Base-by-base conservation (phyloP, 192 early-diverging fungal genomes). In the Coemansia erecta region DNA sequence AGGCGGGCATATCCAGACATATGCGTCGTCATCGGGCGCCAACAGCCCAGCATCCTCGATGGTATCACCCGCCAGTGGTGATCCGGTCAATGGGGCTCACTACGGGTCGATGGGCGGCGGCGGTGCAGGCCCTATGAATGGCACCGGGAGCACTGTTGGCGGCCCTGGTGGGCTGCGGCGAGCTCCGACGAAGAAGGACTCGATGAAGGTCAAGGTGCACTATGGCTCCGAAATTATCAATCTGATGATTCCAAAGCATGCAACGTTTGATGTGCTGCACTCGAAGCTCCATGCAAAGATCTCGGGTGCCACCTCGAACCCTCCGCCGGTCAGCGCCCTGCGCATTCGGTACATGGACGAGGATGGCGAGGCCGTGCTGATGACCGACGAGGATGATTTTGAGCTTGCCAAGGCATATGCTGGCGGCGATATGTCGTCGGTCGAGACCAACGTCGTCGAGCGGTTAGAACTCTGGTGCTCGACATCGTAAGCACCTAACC, bases 301-400 rank as follows among this genome's bases (percentile, higher is more conserved):
- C 24, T 39, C 61, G 2, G 52, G 24, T n/a, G 61, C 63, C 0
- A 50, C 51, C 6, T 43, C 54, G 18, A 43, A 24, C 14, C 48
- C 15, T 51, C 50, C 22, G 42, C 35, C 45, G 33, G 64, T 64
- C 44, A 63, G 53, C 43, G 62, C 65, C 1, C 59, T 93, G 50
- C 77, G 81, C 23, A 68, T 97, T 24, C 85, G 88, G 61, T 97
- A 94, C 69, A 85, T 85, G 69, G 94, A 97, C 56, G 92, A 93
- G 64, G 92, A 93, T 44, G 85, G 84, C 31, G 87, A 89, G 64
- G 80, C 90, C 68, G 85, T 94, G n/a, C 70, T 88, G 40, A 90
- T 97, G 85, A 88, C 87, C 23, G 93, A 95, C 69, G 86, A 97
- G 28, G 94, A 95, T 39, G 94, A 97, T 72, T 86, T 89, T 64